These are phyloP conservation scores for Raphanus sativus DNA, from an alignment of 345 rosid genomes.

Conservation along the genomic window DNA sequence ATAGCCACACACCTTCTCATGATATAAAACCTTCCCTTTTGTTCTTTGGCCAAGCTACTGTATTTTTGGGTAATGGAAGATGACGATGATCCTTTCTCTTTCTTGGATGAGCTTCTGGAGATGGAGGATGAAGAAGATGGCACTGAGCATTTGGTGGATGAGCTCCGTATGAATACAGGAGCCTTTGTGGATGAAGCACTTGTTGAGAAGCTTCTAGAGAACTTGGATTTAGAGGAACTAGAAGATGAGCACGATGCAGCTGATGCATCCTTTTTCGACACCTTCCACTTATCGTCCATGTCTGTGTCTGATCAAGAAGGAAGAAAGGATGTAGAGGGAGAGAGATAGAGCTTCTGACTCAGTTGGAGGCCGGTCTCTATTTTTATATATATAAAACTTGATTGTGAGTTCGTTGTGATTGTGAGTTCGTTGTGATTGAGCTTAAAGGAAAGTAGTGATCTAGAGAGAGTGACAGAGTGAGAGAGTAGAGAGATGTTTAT, in stretches of 20 bases:
- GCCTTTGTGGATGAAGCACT: slow-evolving; percentile 66
- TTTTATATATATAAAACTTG: not conserved
- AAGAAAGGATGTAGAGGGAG: not conserved
- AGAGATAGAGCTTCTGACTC: slow-evolving; percentile 8
- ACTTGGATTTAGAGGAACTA: slow-evolving; percentile 46
- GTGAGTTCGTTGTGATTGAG: slow-evolving; percentile 37
- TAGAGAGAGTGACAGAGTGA: slow-evolving; percentile 21
- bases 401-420: slow-evolving; percentile 40
- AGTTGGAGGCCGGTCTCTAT: not conserved
- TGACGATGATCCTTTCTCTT: slow-evolving; percentile 58
- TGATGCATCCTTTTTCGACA: slow-evolving; percentile 52
- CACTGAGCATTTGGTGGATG: slow-evolving; percentile 51
- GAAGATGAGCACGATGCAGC: slow-evolving; percentile 44
- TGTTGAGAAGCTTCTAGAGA: slow-evolving; percentile 68
- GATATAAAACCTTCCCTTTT: slow-evolving; percentile 90
- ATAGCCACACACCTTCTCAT: slow-evolving; percentile 97
- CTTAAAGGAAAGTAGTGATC: slow-evolving; percentile 25
- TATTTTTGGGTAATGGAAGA: slow-evolving; percentile 66
- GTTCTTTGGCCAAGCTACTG: slow-evolving; percentile 87
- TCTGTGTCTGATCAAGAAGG: not conserved
- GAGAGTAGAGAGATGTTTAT: slow-evolving; percentile 15
- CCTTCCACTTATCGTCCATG: slow-evolving; percentile 86
- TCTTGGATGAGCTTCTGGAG: slow-evolving; percentile 50
- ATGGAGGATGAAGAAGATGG: slow-evolving; percentile 44
- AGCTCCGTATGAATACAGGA: slow-evolving; percentile 49